A percentile compares a stretch with the other conserved stretches of the same genome.
Conservation (phyloP, 73 alveolate species). For the Paramecium tetraurelia region DNA sequence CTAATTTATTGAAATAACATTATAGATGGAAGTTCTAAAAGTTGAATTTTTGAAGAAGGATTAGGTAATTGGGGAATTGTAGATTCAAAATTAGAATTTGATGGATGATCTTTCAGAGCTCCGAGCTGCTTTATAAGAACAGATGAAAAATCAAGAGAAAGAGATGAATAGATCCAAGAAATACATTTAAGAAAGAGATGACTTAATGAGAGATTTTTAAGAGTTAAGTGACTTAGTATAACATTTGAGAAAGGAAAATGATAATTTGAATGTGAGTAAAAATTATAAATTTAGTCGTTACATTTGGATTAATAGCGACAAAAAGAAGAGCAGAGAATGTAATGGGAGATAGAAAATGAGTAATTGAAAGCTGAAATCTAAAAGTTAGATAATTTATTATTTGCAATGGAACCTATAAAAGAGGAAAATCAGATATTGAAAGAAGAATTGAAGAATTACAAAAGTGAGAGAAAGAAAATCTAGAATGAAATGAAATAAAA, state of each 20-base stretch:
- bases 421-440: not conserved
- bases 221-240: not conserved
- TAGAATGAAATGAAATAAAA: not conserved
- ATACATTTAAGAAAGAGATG: not conserved
- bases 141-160: not conserved
- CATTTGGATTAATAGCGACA: not conserved
- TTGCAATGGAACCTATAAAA: not conserved
- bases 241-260: not conserved
- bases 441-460: not conserved
- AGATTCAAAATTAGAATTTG: not conserved
- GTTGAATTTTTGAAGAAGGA: not conserved
- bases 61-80: not conserved
- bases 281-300: not conserved
- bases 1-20: not conserved
- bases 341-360: not conserved
- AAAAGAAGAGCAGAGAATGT: not conserved
- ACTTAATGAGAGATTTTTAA: not conserved
- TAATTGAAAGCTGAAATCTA: not conserved
- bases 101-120: not conserved
- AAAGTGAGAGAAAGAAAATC: not conserved
- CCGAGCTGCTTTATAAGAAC: not conserved
- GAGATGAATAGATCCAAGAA: not conserved
- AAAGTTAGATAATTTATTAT: not conserved
- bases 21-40: not conserved
- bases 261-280: not conserved